phyloP scores from a whole-genome alignment of 2,329 filamentous ascomycete species.

The Chalara sp. region DNA sequence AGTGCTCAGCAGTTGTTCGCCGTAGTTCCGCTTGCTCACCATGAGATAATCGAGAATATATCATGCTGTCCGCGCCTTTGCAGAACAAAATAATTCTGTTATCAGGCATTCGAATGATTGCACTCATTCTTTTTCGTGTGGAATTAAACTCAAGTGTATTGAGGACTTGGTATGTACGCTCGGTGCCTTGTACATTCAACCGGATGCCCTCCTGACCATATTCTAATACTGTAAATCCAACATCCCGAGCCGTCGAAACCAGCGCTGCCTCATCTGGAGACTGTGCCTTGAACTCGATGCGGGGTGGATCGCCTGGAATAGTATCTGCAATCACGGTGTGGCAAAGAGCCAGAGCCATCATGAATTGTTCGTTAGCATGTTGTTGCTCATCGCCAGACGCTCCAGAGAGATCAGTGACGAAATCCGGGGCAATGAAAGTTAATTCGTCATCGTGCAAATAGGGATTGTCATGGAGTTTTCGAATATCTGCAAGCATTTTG shows the following conservation, averaged over 20 bases:
- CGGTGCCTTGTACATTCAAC: conserved; percentile 79
- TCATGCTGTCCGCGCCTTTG: conserved; percentile 96
- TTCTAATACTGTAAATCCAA: conserved; percentile 88
- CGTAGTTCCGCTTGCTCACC: conserved; percentile 84
- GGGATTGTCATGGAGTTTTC: conserved; percentile 78
- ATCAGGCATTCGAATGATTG: conserved; percentile 91
- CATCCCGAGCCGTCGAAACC: conserved; percentile 88
- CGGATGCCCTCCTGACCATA: conserved; percentile 73
- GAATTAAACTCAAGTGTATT: conserved; percentile 98
- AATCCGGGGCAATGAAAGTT: conserved; percentile 89
- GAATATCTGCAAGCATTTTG: conserved; percentile 65
- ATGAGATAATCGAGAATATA: conserved; percentile 81
- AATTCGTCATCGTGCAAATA: conserved; percentile 85
- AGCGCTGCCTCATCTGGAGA: conserved; percentile 94
- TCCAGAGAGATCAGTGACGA: conserved; percentile 74
- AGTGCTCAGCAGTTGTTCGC: conserved; percentile 78
- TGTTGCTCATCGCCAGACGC: conserved; percentile 71
- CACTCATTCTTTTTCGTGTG: conserved; percentile 93
- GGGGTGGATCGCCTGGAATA: conserved; percentile 81
- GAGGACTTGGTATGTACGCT: conserved; percentile 77
- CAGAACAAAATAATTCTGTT: conserved; percentile 86
- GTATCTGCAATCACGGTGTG: conserved; percentile 93
- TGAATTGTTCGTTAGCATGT: conserved; percentile 77
- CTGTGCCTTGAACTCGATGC: conserved; percentile 92
- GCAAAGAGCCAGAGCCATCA: conserved; percentile 91